phyloP scores from a whole-genome alignment of 73 alveolate genomes.

The Symbiodinium pilosum region DNA sequence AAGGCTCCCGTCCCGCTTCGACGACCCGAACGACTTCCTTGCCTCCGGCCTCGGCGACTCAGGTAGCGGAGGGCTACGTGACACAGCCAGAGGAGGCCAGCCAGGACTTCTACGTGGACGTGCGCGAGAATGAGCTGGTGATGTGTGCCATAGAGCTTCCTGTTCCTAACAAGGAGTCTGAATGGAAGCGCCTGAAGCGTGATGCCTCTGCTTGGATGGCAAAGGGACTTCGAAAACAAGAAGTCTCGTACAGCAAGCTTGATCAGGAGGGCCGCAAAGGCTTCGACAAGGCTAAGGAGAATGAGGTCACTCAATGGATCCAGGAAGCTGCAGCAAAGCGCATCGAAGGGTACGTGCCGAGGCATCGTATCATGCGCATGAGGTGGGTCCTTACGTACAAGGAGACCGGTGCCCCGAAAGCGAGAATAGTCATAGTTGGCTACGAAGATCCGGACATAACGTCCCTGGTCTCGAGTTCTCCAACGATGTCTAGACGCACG shows the following conservation, averaged over 20 bases:
- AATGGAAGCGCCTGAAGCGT: background rate
- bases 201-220: background rate
- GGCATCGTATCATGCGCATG: background rate
- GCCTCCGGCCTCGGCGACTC: background rate
- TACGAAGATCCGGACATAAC: slow-evolving; percentile 27
- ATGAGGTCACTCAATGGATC: slow-evolving; percentile 1
- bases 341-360: background rate
- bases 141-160: background rate
- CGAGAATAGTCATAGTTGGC: slow-evolving; percentile 22
- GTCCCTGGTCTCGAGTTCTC: background rate
- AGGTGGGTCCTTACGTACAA: slow-evolving; percentile 41
- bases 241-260: background rate
- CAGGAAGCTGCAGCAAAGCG: background rate
- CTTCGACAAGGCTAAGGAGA: background rate
- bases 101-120: background rate
- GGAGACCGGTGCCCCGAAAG: slow-evolving; percentile 13
- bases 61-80: background rate
- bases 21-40: no score
- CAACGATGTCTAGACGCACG: slow-evolving; percentile 17
- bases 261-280: background rate
- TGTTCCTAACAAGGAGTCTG: background rate
- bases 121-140: background rate
- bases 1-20: background rate
- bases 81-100: background rate
- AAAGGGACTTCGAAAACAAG: background rate